These are phyloP conservation scores for Pestalotiopsis sp. DNA, from an alignment of 2,329 filamentous ascomycete genomes.

Conservation along the genomic window DNA sequence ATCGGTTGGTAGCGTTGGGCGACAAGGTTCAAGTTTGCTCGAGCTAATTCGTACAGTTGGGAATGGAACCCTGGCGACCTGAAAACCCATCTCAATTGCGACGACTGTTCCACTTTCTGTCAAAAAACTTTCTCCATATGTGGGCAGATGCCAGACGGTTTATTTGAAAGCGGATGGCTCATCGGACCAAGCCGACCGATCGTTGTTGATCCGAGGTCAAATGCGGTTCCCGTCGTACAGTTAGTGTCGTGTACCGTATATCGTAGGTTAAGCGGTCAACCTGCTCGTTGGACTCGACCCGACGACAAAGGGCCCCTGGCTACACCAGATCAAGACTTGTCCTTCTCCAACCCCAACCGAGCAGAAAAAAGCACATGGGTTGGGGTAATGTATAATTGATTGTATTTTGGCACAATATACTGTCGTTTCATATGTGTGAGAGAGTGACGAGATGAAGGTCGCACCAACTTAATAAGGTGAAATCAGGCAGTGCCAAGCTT, in stretches of 20 bases:
- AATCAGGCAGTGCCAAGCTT: constrained; percentile 5
- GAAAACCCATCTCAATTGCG: constrained; percentile 4
- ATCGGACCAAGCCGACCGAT: neutral
- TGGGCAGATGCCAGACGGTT: constrained; percentile 4
- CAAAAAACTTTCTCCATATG: neutral
- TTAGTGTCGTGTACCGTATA: neutral
- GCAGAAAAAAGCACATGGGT: neutral
- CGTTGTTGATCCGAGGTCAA: neutral
- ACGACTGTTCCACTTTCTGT: constrained; percentile 9
- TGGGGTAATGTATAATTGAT: neutral
- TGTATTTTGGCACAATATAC: neutral
- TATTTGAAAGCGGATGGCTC: neutral
- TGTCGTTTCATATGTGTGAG: constrained; percentile 5
- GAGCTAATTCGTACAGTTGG: neutral
- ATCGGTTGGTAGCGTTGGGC: neutral
- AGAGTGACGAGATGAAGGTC: constrained; percentile 6
- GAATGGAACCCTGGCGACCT: neutral
- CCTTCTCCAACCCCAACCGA: neutral
- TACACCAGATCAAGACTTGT: too few relatives aligned
- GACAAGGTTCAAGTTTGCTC: neutral
- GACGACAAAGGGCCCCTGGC: neutral
- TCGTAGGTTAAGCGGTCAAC: neutral
- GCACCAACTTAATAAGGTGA: constrained; percentile 10
- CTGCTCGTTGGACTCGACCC: neutral
- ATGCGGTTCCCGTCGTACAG: neutral